Evolutionary conservation across 2,329 filamentous ascomycete species (phyloP).

Genomic region (Torrubiellomyces zombiae): DNA sequence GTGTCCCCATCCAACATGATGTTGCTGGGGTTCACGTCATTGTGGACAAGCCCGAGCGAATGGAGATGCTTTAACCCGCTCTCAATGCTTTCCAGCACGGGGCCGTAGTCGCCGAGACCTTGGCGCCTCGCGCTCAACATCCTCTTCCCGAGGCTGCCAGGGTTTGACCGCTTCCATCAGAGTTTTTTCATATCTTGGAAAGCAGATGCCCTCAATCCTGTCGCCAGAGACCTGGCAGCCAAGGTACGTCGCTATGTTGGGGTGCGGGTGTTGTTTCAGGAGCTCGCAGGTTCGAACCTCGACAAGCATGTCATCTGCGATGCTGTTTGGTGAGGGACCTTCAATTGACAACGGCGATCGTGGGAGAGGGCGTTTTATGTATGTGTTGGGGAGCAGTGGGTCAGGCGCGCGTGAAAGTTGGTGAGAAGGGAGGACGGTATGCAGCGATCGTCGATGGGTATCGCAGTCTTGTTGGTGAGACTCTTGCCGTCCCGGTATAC

Average conservation of each 20-base stretch:
- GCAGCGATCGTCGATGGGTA: too few relatives aligned
- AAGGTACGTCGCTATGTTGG: conserved; percentile 6
- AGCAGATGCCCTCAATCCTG: conserved; percentile 6
- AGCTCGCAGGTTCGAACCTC: conserved; percentile 6
- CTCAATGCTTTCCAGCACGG: conserved; percentile 5
- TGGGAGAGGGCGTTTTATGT: too few relatives aligned
- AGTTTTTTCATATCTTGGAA: conserved; percentile 4
- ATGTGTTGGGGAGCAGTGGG: too few relatives aligned
- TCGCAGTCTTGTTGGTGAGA: too few relatives aligned
- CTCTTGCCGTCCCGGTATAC: too few relatives aligned
- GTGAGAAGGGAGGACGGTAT: too few relatives aligned
- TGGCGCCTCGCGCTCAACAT: conserved; percentile 1
- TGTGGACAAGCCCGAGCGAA: conserved; percentile 16
- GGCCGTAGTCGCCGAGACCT: too few relatives aligned
- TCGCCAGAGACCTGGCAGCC: conserved; percentile 5
- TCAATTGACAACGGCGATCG: too few relatives aligned
- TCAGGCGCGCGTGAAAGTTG: too few relatives aligned
- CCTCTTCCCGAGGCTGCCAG: not conserved
- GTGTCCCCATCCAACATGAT: conserved; percentile 16
- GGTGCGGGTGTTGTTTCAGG: conserved; percentile 6
- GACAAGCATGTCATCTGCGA: conserved; percentile 2
- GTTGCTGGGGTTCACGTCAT: conserved; percentile 18
- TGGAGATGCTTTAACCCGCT: conserved; percentile 17
- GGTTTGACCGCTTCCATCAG: conserved; percentile 3
- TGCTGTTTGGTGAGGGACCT: too few relatives aligned